These are phyloP conservation scores for Medicago truncatula DNA, from an alignment of 306 rosid species.

Conservation along the genomic window MtrunA17r5.0-ANR NC_053046.1:43646001-43646500, in stretches of 20 bases:
- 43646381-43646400: constrained; percentile 40
- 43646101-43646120: constrained; percentile 43
- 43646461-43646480: not conserved
- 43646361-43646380: constrained; percentile 58
- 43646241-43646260: constrained; percentile 35
- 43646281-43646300: constrained; percentile 31
- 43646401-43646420: not conserved
- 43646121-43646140: constrained; percentile 37
- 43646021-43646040: constrained; percentile 47
- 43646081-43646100: constrained; percentile 41
- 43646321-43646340: constrained; percentile 37
- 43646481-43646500: not conserved
- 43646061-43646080: constrained; percentile 46
- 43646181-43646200: constrained; percentile 55
- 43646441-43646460: not conserved
- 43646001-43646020: constrained; percentile 45
- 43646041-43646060: constrained; percentile 63
- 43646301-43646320: constrained; percentile 44
- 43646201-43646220: constrained; percentile 45
- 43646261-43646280: constrained; percentile 7
- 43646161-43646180: constrained; percentile 44
- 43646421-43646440: not conserved
- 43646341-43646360: constrained; percentile 50
- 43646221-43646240: constrained; percentile 39
- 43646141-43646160: constrained; percentile 43